Evolutionary conservation across 2,329 filamentous ascomycete species (phyloP), one percentile per base, ranked within the genome.

Genomic region (Colletotrichum aenigma): DNA sequence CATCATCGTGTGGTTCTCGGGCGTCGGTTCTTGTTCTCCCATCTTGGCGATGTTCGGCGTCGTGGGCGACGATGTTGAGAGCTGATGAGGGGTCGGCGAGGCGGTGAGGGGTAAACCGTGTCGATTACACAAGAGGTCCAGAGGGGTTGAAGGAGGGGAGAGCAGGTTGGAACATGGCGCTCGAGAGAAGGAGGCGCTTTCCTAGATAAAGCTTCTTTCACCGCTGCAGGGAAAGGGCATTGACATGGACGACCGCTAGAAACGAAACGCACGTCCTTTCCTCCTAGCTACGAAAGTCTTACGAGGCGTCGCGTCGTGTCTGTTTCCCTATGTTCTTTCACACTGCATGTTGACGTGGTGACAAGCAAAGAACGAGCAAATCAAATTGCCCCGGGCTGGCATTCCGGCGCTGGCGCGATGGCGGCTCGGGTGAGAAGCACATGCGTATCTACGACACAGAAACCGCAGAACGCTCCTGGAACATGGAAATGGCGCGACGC

Each of bases 1-100:
- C 82, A 95, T 89, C 84, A 95, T 90, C 67, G 91, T 89, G 80
- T 85, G 85, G 77, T 90, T 90, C 79, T 88, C 85, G 16, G 84
- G 82, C 2, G 86, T 66, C 7, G 78, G 66, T 38, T 79, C 77
- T 26, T 78, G 71, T 8, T 77, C 67, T 52, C 56, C 76, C 77
- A 78, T 76, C 16, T 28, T 61, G 58, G n/a, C 43, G 43, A 21
- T 52, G 3, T 52, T 13, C 6, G 58, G 58, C 70, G 30, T 34
- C 56, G 48, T 55, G 30, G 34, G 13, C 62, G 68, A 52, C 28
- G 69, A 21, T 16, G 26, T 16, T 10, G 64, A 68, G 16, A 58
- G 28, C 26, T 18, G 36, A 21, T 28, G 13, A 68, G 55, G 48
- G 36, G 55, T 73, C 21, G 64, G 36, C 18, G 18, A 30, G 43